Evolutionary conservation across 192 early-diverging fungal genomes (phyloP).

Genomic region (Coemansia sp.): DNA sequence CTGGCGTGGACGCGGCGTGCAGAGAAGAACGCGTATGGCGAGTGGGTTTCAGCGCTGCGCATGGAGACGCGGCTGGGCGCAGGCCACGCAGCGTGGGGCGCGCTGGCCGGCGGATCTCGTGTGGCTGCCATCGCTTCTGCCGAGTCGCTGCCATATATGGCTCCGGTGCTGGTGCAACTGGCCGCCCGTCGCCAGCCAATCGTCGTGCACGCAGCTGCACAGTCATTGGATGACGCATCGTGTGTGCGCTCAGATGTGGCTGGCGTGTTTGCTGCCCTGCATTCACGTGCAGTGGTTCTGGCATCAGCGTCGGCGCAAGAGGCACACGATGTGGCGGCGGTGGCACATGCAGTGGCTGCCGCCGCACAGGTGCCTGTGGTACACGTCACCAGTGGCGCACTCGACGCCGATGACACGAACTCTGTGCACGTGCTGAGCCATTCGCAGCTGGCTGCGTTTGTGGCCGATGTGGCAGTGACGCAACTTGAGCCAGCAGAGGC

Average conservation of each 20-base stretch:
- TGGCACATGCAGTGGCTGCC: conserved; percentile 77
- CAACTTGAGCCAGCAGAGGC: conserved; percentile 9
- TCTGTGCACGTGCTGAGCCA: conserved; percentile 59
- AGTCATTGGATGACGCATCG: conserved; percentile 57
- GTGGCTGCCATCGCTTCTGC: conserved; percentile 69
- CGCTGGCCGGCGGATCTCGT: conserved; percentile 54
- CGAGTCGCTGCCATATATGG: conserved; percentile 75
- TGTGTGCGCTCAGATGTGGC: conserved; percentile 67
- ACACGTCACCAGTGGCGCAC: conserved; percentile 78
- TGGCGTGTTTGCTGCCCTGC: conserved; percentile 71
- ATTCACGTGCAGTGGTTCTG: conserved; percentile 77
- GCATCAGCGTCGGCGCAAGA: conserved; percentile 78
- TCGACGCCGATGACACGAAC: conserved; percentile 56
- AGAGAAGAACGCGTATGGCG: conserved; percentile 70
- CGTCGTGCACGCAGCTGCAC: conserved; percentile 82
- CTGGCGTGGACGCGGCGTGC: conserved; percentile 65
- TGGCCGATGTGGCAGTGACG: conserved; percentile 2
- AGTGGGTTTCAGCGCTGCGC: conserved; percentile 65
- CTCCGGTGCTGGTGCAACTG: conserved; percentile 78
- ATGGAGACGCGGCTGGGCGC: conserved; percentile 83
- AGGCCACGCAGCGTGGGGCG: conserved; percentile 74
- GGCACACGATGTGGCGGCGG: conserved; percentile 82
- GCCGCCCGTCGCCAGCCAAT: conserved; percentile 60
- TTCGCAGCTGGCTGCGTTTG: conserved; percentile 51
- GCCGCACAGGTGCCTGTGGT: conserved; percentile 67